Conservation (phyloP, 306 rosid species). For the Cucumis hystrix region DNA sequence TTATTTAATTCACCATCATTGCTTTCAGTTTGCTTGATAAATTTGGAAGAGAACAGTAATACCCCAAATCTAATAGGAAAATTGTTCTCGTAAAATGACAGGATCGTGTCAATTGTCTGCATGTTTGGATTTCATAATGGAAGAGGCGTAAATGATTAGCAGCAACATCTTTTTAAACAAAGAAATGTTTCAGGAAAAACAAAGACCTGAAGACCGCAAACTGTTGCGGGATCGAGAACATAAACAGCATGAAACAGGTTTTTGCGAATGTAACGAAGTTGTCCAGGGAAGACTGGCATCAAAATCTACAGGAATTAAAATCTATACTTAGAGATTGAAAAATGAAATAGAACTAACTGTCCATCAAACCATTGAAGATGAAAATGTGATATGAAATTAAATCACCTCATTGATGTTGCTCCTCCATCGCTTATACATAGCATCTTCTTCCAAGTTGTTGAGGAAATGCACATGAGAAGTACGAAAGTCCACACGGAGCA, state of each 20-base stretch:
- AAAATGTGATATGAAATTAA: background rate
- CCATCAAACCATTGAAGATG: background rate
- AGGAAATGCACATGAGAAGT: slow-evolving; percentile 74
- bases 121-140: slow-evolving; percentile 20
- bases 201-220: slow-evolving; percentile 77
- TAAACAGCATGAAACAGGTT: slow-evolving; percentile 83
- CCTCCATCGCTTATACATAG: slow-evolving; percentile 78
- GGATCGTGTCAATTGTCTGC: slow-evolving; percentile 76
- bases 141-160: slow-evolving; percentile 11
- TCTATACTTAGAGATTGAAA: background rate
- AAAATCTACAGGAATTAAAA: slow-evolving; percentile 41
- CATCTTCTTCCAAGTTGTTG: slow-evolving; percentile 94
- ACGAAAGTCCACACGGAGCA: slow-evolving; percentile 88
- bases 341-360: background rate
- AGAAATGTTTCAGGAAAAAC: slow-evolving; percentile 8
- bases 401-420: slow-evolving; percentile 68
- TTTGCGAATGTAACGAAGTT: slow-evolving; percentile 85
- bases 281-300: slow-evolving; percentile 99
- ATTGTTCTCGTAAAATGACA: slow-evolving; percentile 57
- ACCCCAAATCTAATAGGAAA: slow-evolving; percentile 86
- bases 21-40: slow-evolving; percentile 39
- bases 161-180: slow-evolving; percentile 10
- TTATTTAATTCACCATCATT: slow-evolving; percentile 13
- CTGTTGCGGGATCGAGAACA: slow-evolving; percentile 78
- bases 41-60: slow-evolving; percentile 75